These are phyloP conservation scores for Talaromyces marneffei DNA, from an alignment of 2,329 filamentous ascomycete genomes.

Conservation along the genomic window DNA sequence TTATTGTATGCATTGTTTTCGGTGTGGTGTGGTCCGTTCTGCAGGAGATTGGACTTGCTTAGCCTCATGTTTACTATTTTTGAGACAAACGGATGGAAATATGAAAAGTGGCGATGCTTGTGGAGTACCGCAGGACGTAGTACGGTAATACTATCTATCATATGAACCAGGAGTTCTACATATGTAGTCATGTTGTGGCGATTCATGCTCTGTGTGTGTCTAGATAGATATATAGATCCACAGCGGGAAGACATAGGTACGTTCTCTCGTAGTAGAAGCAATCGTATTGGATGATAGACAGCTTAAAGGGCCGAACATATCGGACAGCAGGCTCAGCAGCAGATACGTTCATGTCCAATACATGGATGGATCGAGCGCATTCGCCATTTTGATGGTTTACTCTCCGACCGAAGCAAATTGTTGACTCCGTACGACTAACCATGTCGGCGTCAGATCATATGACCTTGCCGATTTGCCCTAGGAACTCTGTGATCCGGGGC, in stretches of 20 bases:
- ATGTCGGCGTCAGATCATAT: background rate
- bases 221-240: no score
- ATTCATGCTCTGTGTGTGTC: no score
- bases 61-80: background rate
- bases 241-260: background rate
- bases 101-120: background rate
- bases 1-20: background rate
- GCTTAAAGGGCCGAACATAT: background rate
- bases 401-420: background rate
- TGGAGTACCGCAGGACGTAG: background rate
- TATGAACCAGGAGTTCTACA: background rate
- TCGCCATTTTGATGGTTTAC: background rate
- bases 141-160: background rate
- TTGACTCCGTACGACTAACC: background rate
- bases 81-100: background rate
- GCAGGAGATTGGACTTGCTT: background rate
- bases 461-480: background rate
- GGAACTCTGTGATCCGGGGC: conserved; percentile 1
- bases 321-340: no score
- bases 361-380: background rate
- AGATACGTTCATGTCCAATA: background rate
- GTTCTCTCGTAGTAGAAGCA: no score
- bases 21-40: conserved; percentile 2
- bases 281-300: background rate
- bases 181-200: background rate